Evolutionary conservation across 495 filamentous ascomycete genomes (phyloP).

Genomic region (Penicillium herquei): DNA sequence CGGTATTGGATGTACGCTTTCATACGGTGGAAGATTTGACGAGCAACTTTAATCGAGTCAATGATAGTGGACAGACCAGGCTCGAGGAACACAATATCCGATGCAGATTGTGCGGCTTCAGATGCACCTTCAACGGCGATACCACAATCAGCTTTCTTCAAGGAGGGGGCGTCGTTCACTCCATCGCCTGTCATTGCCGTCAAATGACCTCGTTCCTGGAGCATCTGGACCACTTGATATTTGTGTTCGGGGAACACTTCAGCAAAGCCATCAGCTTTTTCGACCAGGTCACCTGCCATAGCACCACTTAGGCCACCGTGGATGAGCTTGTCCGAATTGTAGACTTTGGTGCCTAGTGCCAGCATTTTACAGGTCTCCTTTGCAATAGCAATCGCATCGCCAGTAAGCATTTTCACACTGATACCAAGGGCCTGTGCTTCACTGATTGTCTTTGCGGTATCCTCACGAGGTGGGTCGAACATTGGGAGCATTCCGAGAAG

Average conservation of each 20-base stretch:
- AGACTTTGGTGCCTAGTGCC: slow-evolving; percentile 72
- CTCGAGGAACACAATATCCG: slow-evolving; percentile 74
- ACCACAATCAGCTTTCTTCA: slow-evolving; percentile 87
- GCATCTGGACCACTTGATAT: slow-evolving; percentile 95
- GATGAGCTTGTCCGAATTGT: slow-evolving; percentile 69
- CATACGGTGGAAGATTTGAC: slow-evolving; percentile 78
- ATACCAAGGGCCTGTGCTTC: slow-evolving; percentile 72
- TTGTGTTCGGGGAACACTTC: slow-evolving; percentile 98
- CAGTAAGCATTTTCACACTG: slow-evolving; percentile 73
- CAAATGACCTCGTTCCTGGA: slow-evolving; percentile 93
- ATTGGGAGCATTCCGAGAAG: slow-evolving; percentile 70
- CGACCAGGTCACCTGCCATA: slow-evolving; percentile 68
- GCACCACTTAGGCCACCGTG: slow-evolving; percentile 67
- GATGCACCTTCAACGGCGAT: slow-evolving; percentile 74
- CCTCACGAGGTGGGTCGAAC: slow-evolving; percentile 73
- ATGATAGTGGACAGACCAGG: slow-evolving; percentile 74
- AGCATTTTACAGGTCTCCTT: slow-evolving; percentile 79
- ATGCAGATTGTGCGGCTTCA: slow-evolving; percentile 70
- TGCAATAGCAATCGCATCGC: slow-evolving; percentile 72
- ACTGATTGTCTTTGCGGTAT: slow-evolving; percentile 72
- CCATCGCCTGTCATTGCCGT: slow-evolving; percentile 98
- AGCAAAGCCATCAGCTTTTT: slow-evolving; percentile 71
- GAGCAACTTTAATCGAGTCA: slow-evolving; percentile 70
- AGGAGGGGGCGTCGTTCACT: slow-evolving; percentile 93
- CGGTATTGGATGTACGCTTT: slow-evolving; percentile 78